These are phyloP conservation scores for Phytopythium cucurbitacearum DNA, from an alignment of 352 stramenopile genomes.

Conservation along the genomic window DNA sequence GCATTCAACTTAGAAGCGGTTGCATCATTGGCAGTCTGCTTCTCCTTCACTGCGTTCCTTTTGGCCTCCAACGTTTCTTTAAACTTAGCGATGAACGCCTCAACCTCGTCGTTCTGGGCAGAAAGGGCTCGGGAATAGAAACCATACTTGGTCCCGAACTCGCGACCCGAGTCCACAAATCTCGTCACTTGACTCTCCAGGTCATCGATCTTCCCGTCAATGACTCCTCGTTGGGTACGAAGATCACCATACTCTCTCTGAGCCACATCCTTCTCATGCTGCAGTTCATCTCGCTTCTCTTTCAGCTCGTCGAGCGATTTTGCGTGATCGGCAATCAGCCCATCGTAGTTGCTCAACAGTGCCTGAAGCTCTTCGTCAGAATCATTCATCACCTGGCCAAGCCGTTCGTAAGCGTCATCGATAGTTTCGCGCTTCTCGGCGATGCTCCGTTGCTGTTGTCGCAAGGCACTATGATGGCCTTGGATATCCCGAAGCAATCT, in stretches of 20 bases:
- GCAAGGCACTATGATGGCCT: conserved; percentile 23
- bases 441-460: conserved; percentile 30
- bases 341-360: conserved; percentile 55
- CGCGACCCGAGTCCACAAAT: conserved; percentile 35
- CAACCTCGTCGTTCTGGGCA: conserved; percentile 48
- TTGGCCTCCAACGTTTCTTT: conserved; percentile 39
- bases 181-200: conserved; percentile 34
- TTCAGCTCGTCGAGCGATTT: conserved; percentile 26
- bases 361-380: conserved; percentile 51
- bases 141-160: conserved; percentile 51
- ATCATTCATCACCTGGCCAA: conserved; percentile 71
- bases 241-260: conserved; percentile 35
- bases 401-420: conserved; percentile 33
- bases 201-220: conserved; percentile 50
- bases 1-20: conserved; percentile 41
- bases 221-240: conserved; percentile 26
- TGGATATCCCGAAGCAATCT: conserved; percentile 39
- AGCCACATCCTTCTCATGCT: conserved; percentile 20
- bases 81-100: conserved; percentile 47
- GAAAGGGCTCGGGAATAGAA: conserved; percentile 51
- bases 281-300: conserved; percentile 21
- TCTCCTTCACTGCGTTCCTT: conserved; percentile 21
- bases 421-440: conserved; percentile 35
- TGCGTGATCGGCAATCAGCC: conserved; percentile 40
- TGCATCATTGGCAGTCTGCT: conserved; percentile 34